Base-by-base conservation (phyloP, 2,329 filamentous ascomycete species). In the Aspergillus carbonarius region DNA sequence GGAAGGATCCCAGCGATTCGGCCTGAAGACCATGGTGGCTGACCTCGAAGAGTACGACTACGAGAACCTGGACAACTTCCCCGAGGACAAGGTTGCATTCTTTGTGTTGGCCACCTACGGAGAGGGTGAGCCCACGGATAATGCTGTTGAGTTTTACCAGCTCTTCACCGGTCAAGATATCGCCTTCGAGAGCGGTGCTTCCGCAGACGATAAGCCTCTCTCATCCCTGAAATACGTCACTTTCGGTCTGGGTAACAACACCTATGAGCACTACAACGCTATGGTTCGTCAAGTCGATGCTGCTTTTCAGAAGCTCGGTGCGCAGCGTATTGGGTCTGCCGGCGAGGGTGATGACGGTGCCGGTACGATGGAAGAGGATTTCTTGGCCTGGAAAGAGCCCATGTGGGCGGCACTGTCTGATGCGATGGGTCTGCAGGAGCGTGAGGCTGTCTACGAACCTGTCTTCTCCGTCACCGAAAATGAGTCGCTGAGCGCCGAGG, bases 321-420 rank as follows among this genome's bases (percentile, higher is more conserved):
- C 90, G 12, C 83, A 87, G 71, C 85, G 92, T 66, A 91, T 99
- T 66, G 93, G 95, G 47, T 82, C 88, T 58, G 92, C 93, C 57
- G 95, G 96, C 68, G 93, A 98, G 80, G 95, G 95, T 70, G 95
- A 99, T 70, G 95, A 99, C 74, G 95, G 96, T 64, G 93, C 95
- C 65, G 95, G 96, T 61, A 99, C 95, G 58, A 99, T 99, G 96
- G 95, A 99, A 79, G 96, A 99, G 79, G 96, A 99, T 72, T 99
- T 98, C 77, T 80, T 99, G 70, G 91, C 93, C 65, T 99, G 95
- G 95, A 99, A 99, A 81, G 95, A 99, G 71, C 93, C 93, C 62
- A 99, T 99, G 95, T 99, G 96, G 95, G 82, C 85, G 69, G 90
- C 90, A 60, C 82, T 99, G 54, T 83, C 89, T 23, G 85, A 91